These are phyloP conservation scores for Pseudogymnoascus sp. DNA, from an alignment of 2,329 filamentous ascomycete genomes.

Conservation along the genomic window DNA sequence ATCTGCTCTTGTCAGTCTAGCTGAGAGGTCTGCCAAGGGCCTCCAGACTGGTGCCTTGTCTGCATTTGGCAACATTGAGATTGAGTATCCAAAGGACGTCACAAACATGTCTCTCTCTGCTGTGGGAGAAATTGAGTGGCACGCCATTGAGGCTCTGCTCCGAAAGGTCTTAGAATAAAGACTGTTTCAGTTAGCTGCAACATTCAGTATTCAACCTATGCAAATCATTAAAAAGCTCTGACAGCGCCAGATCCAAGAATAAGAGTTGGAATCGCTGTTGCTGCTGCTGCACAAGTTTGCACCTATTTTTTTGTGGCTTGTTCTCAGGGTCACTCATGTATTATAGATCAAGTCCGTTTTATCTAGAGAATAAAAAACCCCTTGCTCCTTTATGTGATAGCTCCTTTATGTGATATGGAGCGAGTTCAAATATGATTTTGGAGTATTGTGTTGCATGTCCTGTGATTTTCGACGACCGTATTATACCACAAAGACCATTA, in stretches of 20 bases:
- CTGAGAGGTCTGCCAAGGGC: constrained; percentile 31
- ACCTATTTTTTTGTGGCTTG: not conserved
- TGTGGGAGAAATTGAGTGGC: constrained; percentile 40
- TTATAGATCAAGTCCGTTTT: not conserved
- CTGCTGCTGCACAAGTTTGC: not conserved
- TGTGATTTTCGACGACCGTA: not conserved
- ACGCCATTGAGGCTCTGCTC: constrained; percentile 43
- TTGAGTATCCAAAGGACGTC: constrained; percentile 34
- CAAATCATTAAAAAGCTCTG: not conserved
- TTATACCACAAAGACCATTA: not conserved
- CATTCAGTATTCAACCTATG: not conserved
- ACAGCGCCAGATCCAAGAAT: not conserved
- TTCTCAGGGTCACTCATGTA: not conserved
- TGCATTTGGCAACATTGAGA: constrained; percentile 45
- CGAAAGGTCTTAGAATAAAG: constrained; percentile 16
- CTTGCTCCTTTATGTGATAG: not conserved
- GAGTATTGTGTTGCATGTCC: not conserved
- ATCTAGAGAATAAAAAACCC: not conserved
- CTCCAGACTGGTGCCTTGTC: constrained; percentile 21
- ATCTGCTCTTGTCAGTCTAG: constrained; percentile 35
- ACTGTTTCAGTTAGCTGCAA: not conserved
- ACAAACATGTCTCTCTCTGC: constrained; percentile 39
- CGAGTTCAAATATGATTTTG: not conserved
- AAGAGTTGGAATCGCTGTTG: not conserved
- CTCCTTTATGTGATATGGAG: not conserved